Percentiles rank a stretch among this genome's conserved stretches.
These are phyloP conservation scores for Phytophthora citrophthora DNA, from an alignment of 352 stramenopile genomes.

Conservation along the genomic window DNA sequence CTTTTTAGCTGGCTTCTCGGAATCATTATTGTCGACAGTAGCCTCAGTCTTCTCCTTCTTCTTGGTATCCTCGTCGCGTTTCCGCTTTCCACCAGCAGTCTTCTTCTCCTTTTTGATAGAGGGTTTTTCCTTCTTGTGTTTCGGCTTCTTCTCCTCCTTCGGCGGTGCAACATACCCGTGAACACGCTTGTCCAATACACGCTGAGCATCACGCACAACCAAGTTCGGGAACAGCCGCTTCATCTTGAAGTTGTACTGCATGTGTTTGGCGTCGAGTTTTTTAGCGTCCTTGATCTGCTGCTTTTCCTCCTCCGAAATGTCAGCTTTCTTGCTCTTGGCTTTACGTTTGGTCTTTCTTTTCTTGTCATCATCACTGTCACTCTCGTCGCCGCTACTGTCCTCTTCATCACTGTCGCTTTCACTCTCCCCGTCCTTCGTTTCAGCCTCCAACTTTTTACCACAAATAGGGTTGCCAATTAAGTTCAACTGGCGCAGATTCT, in stretches of 20 bases:
- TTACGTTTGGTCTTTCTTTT: conserved; percentile 33
- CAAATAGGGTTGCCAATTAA: conserved; percentile 83
- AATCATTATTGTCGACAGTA: conserved; percentile 3
- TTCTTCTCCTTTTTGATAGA: conserved; percentile 35
- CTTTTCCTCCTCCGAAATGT: conserved; percentile 56
- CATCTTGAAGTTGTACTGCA: conserved; percentile 91
- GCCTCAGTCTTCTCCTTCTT: conserved; percentile 11
- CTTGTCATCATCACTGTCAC: conserved; percentile 23
- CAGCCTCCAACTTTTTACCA: conserved; percentile 50
- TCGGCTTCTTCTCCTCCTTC: conserved; percentile 71
- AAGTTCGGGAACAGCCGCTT: conserved; percentile 84
- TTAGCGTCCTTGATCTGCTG: conserved; percentile 66
- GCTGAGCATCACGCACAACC: conserved; percentile 78
- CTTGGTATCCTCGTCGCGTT: conserved; percentile 28
- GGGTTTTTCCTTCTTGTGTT: conserved; percentile 26
- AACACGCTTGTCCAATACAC: conserved; percentile 82
- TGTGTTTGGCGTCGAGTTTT: conserved; percentile 79
- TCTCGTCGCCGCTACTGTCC: conserved; percentile 26
- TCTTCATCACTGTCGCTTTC: conserved; percentile 28
- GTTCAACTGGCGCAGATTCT: conserved; percentile 82
- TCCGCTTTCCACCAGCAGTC: conserved; percentile 30
- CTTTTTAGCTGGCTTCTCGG: conserved; percentile 28
- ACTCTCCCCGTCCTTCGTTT: conserved; percentile 29
- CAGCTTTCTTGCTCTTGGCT: conserved; percentile 28
- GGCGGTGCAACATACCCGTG: conserved; percentile 80